Conservation (phyloP, 192 early-diverging fungal species). For the Phycomyces blakesleeanus region DNA sequence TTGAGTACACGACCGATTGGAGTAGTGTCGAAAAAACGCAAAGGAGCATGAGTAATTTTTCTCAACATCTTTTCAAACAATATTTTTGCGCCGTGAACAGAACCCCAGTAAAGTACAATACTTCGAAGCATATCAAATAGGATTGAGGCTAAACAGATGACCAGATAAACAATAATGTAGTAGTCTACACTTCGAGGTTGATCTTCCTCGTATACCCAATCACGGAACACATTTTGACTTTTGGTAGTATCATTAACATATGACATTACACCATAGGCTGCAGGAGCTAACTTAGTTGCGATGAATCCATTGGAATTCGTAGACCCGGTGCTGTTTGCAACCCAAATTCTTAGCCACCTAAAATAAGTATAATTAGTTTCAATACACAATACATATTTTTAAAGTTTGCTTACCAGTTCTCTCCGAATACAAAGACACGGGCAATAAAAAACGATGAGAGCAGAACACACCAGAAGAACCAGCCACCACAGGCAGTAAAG, state of each 20-base stretch:
- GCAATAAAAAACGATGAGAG: slow-evolving; percentile 31
- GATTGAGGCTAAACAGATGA: slow-evolving; percentile 25
- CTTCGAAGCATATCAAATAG: slow-evolving; percentile 36
- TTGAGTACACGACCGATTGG: slow-evolving; percentile 80
- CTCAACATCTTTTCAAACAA: slow-evolving; percentile 55
- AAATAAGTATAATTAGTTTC: neutral
- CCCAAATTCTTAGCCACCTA: slow-evolving; percentile 22
- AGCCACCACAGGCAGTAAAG: slow-evolving; percentile 54
- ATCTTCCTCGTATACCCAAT: slow-evolving; percentile 7
- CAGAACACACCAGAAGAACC: slow-evolving; percentile 50
- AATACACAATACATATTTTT: too few species aligned
- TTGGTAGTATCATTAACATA: neutral
- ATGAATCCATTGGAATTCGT: too few species aligned
- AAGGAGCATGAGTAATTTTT: slow-evolving; percentile 60
- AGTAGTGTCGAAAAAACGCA: slow-evolving; percentile 89
- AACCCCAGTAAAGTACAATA: slow-evolving; percentile 41
- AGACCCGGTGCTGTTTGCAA: neutral
- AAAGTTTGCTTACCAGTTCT: slow-evolving; percentile 14
- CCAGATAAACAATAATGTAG: slow-evolving; percentile 38
- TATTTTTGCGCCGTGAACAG: slow-evolving; percentile 50
- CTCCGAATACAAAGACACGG: slow-evolving; percentile 43
- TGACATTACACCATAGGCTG: neutral
- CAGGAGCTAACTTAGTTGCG: neutral
- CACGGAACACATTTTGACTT: neutral
- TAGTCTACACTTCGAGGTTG: slow-evolving; percentile 32